A percentile compares a stretch with the other conserved stretches of the same genome.
phyloP scores from a whole-genome alignment of 208 protist species.

The Leishmania braziliensis region DNA sequence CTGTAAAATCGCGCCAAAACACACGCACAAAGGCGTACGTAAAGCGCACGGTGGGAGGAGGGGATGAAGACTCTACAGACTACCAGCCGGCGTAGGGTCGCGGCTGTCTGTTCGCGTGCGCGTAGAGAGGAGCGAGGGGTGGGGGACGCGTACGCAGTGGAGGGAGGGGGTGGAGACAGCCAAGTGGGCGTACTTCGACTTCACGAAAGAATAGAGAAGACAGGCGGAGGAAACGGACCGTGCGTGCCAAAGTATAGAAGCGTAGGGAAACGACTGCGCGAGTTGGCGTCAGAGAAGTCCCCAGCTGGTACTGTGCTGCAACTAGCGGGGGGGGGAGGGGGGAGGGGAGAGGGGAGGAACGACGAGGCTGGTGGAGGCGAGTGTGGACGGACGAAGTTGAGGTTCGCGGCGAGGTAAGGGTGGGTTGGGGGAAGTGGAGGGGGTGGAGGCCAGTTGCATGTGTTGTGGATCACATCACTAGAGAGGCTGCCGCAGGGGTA shows the following conservation, averaged over 20 bases:
- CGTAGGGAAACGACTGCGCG: not conserved
- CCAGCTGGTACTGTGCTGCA: not conserved
- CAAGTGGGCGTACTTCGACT: not conserved
- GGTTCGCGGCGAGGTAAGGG: not conserved
- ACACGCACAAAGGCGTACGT: not conserved
- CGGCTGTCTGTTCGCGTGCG: not conserved
- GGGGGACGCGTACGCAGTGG: not conserved
- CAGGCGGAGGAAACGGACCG: not conserved
- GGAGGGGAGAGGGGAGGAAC: not conserved
- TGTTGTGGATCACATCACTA: not conserved
- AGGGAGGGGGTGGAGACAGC: not conserved
- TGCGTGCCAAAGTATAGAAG: too few species aligned
- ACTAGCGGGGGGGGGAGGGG: too few species aligned
- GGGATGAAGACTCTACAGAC: not conserved
- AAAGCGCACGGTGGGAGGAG: not conserved
- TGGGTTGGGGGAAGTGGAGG: not conserved
- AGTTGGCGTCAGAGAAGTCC: not conserved
- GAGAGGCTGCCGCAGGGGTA: not conserved
- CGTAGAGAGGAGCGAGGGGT: not conserved
- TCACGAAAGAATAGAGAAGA: not conserved
- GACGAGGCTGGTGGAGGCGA: not conserved
- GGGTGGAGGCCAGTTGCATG: not conserved
- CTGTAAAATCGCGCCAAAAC: not conserved
- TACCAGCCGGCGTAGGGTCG: not conserved
- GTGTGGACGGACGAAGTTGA: not conserved